Percentiles rank a stretch among this genome's conserved stretches.
Evolutionary conservation across 192 early-diverging fungal genomes (phyloP).

Genomic region (Entomortierella beljakovae): DNA sequence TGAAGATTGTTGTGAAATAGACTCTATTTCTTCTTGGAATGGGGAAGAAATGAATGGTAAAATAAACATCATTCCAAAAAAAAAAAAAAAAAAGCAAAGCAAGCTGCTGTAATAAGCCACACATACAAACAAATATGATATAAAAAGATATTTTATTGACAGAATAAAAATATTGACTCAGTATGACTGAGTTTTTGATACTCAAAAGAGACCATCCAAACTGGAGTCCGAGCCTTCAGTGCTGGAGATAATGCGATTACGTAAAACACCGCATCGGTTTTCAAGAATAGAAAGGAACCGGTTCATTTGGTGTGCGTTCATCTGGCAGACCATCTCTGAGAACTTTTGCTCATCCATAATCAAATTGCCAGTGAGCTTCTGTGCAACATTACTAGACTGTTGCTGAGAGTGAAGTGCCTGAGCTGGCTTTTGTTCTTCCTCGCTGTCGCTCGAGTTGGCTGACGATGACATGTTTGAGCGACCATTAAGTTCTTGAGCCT

Average conservation of each 20-base stretch:
- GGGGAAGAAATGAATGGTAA: background rate
- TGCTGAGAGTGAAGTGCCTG: conserved; percentile 3
- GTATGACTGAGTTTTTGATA: background rate
- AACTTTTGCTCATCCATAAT: conserved; percentile 59
- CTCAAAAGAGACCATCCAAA: conserved; percentile 29
- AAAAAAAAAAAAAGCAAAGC: conserved; percentile 15
- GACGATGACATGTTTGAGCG: background rate
- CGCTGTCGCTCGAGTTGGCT: conserved; percentile 27
- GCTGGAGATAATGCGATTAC: conserved; percentile 31
- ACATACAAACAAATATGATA: background rate
- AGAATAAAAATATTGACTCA: background rate
- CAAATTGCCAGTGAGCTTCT: conserved; percentile 30
- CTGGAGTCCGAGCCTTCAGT: conserved; percentile 32
- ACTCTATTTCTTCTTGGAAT: background rate
- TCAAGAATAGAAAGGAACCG: conserved; percentile 65
- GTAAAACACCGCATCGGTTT: conserved; percentile 62
- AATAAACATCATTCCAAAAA: background rate
- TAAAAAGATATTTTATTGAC: too few relatives aligned
- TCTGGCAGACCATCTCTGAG: conserved; percentile 54
- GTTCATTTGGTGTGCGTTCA: conserved; percentile 65
- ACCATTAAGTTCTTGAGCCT: conserved; percentile 19
- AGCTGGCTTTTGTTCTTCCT: conserved; percentile 17
- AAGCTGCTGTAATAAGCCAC: conserved; percentile 6
- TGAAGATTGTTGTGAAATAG: background rate
- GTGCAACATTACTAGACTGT: background rate